Base-by-base conservation (phyloP, 352 stramenopile genomes). In the Globisporangium paddicum region DNA sequence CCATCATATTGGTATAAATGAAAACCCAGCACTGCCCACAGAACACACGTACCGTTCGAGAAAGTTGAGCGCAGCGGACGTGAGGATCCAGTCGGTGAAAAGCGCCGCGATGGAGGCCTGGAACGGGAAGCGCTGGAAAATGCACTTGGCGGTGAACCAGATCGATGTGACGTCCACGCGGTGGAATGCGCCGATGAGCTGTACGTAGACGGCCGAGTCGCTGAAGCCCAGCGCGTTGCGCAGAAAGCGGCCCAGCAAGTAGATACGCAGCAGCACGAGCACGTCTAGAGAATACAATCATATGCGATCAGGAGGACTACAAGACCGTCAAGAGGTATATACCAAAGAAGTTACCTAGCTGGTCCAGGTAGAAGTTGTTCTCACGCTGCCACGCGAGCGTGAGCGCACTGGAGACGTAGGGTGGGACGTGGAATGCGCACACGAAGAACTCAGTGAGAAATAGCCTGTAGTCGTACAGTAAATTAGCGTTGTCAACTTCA, bases 61-160 rank as follows among this genome's bases (percentile, higher is more conserved):
- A 38, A 86, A 78, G 52, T 87, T 87, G 23, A 87, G 64, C 0
- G 73, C 75, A 9, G 65, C 71, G 2, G 77, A 81, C 23, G 77
- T 86, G 45, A 86, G 46, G 7, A 83, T 42, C 77, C 77, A 87
- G 62, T 86, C 75, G 48, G 84, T 58, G 8, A 62, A 40, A 10
- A 87, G 55, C 28, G 78, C 64, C 35, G 55, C 54, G 21, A 67
- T 61, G 0, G 75, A 74, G 44, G 66, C 77, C 42, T 71, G 57
- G 32, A 85, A 67, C 19, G 77, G 77, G 41, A 67, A 67, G 34
- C 75, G 72, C 47, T 82, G 72, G 60, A 87, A 83, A 32, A 69
- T 64, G 60, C 70, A 85, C 72, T 87, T 87, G 65, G 71, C 51
- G 13, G 75, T 74, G 60, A 87, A 82, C 77, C 77, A 87, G 34